Percentiles rank a stretch among this genome's conserved stretches.
These are phyloP conservation scores for Kluyveromyces nonfermentans DNA, from an alignment of 805 yeast species.

Conservation along the genomic window DNA sequence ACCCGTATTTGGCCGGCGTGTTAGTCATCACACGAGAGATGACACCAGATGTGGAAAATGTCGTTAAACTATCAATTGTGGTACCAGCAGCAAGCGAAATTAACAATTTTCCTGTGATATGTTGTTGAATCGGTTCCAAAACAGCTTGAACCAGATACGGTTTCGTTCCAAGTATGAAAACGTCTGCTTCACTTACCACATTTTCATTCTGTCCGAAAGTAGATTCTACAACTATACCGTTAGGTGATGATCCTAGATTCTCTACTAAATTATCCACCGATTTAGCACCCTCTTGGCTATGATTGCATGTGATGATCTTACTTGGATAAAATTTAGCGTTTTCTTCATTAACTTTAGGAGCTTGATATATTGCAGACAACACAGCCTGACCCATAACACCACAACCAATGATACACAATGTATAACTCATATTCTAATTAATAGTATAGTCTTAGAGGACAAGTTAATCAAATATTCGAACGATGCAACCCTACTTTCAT, in stretches of 20 bases:
- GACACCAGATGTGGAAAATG: conserved; percentile 33
- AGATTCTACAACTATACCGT: conserved; percentile 42
- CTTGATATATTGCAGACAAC: conserved; percentile 47
- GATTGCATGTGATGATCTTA: conserved; percentile 69
- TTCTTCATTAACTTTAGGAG: conserved; percentile 23
- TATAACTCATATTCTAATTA: conserved; percentile 30
- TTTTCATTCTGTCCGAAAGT: conserved; percentile 43
- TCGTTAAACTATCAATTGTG: conserved; percentile 59
- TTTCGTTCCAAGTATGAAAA: conserved; percentile 78
- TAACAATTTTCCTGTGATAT: conserved; percentile 46
- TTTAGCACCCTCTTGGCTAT: conserved; percentile 33
- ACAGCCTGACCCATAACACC: conserved; percentile 97
- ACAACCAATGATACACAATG: conserved; percentile 76
- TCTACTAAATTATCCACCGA: conserved; percentile 41
- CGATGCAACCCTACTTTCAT: no score
- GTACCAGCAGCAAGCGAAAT: conserved; percentile 90
- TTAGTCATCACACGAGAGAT: conserved; percentile 96
- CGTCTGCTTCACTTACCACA: conserved; percentile 56
- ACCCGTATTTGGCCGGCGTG: conserved; percentile 89
- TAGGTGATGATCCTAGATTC: conserved; percentile 34
- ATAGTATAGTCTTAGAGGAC: background rate
- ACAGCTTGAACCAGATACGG: conserved; percentile 70
- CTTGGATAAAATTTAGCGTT: conserved; percentile 44
- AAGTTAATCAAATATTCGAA: no score
- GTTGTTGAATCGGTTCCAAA: conserved; percentile 39